Base-by-base conservation (phyloP, 179 eudicot genomes). In the Sideroxylon spinosum region DNA sequence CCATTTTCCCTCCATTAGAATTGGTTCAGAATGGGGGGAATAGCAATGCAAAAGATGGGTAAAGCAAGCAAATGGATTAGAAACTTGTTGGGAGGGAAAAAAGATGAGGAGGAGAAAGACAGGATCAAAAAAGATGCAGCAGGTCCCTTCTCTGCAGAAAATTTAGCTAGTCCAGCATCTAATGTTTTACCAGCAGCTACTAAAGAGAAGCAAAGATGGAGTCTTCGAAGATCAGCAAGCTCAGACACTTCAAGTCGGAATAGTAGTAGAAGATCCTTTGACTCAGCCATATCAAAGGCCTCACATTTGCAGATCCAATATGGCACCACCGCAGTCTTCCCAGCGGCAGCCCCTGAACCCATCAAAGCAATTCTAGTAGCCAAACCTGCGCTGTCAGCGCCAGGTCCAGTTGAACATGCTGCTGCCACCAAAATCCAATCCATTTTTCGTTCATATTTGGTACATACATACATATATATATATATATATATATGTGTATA, bases 31-130 rank as follows among this genome's bases (percentile, higher is more conserved):
- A n/a, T n/a, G 7, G 25, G 23, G 37, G 17, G 56, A 14, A 52
- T 10, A 52, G 56, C 56, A 52, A 52, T 52, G n/a, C n/a, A 29
- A 53, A 57, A 17, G 50, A 86, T 86, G 88, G 85, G 85, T 52
- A 86, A 86, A 67, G 88, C 85, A 81, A 81, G 85, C 75, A 86
- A 71, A 83, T 86, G 88, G 88, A 84, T 83, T 32, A 69, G 74
- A 53, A 81, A 81, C 44, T 78, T 86, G 11, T 55, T 86, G 55
- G 10, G 78, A 57, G 84, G 88, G 57, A 86, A 77, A 70, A 76
- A 68, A 48, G 85, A 82, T 56, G 88, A 83, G 74, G 84, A 86
- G 60, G 57, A 56, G 48, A 83, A 74, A 67, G 81, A 78, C 53
- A 71, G 44, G 46, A 37, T 3, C 44, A 62, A 19, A 16, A 20